Evolutionary conservation across 2,329 filamentous ascomycete genomes (phyloP), one percentile per base, ranked within the genome.

Genomic region (Cadophora luteo-olivacea): DNA sequence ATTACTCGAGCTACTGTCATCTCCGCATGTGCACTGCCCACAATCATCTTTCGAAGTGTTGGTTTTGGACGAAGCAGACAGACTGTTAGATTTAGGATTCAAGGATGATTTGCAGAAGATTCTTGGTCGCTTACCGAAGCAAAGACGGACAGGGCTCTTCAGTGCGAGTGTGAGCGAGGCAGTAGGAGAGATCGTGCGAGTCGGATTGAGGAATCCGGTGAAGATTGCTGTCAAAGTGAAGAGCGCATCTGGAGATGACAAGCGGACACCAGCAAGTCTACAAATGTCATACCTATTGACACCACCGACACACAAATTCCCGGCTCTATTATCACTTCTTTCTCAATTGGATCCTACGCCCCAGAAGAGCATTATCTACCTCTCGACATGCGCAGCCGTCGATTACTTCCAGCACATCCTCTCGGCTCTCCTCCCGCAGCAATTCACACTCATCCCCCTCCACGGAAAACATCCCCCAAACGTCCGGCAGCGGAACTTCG

Each of bases 131-230:
- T 82, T 99, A 6, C 96, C 96, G 0, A 99, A 99, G 78, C 96
- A 99, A 79, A 86, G 96, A 63, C 87, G 96, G 61, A 99, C 96
- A 0, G 96, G 96, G 0, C 83, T 99, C 0, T 99, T 98, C 81
- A 97, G 93, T 76, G 96, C 96, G 14, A 97, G 92, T 75, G 92
- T 99, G n/a, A 96, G 92, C 75, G 96, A 98, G 77, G 96, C 96
- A 1, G 92, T 99, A 0, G 91, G 94, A 71, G 92, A 97, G 78
- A 91, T 99, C 65, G 94, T 99, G 64, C 88, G 94, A 45, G 93
- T 97, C 8, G 96, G 96, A 24, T 82, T 98, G 72, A 87, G 96
- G 48, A 98, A 99, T 79, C 96, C 96, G 0, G 94, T 97, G 75
- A 97, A 97, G 77, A 93, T 99, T 70, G 91, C 92, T 12, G 96